Base-by-base conservation (phyloP, 768 basidiomycete genomes). In the Naganishia randhawae region DNA sequence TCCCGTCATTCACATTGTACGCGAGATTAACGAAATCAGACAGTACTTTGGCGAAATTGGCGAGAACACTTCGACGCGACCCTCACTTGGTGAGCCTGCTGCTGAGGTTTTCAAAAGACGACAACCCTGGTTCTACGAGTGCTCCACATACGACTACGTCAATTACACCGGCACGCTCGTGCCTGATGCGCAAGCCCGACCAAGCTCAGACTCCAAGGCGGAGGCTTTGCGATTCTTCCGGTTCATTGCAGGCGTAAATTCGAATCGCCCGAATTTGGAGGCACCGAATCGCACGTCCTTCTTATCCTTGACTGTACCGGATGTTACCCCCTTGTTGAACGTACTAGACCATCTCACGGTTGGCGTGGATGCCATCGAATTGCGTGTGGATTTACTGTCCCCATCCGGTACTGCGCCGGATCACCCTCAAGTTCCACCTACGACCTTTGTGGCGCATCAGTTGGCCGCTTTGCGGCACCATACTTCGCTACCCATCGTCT, bases 341-440 rank as follows among this genome's bases (percentile, higher is more conserved):
- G 78, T 85, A 61, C 84, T 98, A 48, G 86, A 90, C 25, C 85
- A 88, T 50, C 79, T 99, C 68, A 86, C 86, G 0, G 83, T 85
- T 19, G 96, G 96, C 4, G 90, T 88, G 8, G 94, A 98, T 74
- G 95, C 93, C 0, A 81, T 98, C 68, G 96, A 99, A 78, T 77
- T 98, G n/a, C 87, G 95, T 11, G 93, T 92, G 13, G 96, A 99
- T 77, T 84, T 98, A 9, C 83, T 99, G 22, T 86, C 85, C 17
- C 74, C 85, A 75, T 65, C 73, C 32, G 83, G 83, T 19, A 63
- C 72, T 32, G 71, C 80, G 0, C 78, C 81, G 17, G 76, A 83
- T 27, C 83, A 82, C 0, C 83, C 84, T 0, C 83, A 83, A 66
- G 85, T 91, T 27, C 89, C 93, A 0, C 82, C 90, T 0, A 74